Base-by-base conservation (phyloP, 2,329 filamentous ascomycete genomes). In the Dothideomycetes sp. region DNA sequence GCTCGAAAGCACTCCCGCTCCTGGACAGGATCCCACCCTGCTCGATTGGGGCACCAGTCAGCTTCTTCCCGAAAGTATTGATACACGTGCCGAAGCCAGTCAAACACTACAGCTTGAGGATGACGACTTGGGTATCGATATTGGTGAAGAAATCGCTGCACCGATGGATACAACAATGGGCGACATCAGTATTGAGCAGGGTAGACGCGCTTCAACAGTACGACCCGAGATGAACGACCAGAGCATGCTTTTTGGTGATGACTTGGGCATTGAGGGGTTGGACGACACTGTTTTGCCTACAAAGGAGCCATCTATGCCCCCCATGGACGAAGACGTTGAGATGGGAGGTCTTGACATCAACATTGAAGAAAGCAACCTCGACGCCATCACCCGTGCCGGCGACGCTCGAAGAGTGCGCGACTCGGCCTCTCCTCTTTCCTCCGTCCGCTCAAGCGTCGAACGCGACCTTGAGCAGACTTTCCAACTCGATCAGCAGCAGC, bases 121-220 rank as follows among this genome's bases (percentile, higher is more conserved):
- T 19, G 68, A 76, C 45, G 69, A 75, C 47, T 47, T 69, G 5
- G 80, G 78, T 50, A 68, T 86, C 23, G 81, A 86, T 49, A 73
- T 86, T 46, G 76, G 73, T 23, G 73, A 77, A 38, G 56, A 54
- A 36, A 45, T 23, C 59, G 48, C 40, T 58, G 48, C 44, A 5
- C n/a, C n/a, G n/a, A n/a, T n/a, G n/a, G n/a, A n/a, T n/a, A n/a
- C n/a, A n/a, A n/a, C n/a, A n/a, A n/a, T n/a, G n/a, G 51, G 51
- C 23, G 54, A 51, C 2, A 51, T 49, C 12, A 91, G 80, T 54
- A 80, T 95, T 44, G 91, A 98, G 79, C 72, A 86, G 52, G 91
- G 89, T 55, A 83, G 89, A 78, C 82, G 94, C 51, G 88, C 84
- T 15, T 80, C 84, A 4, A 70, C 76, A 12, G 50, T 55, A 4